Evolutionary conservation across 2,329 filamentous ascomycete genomes (phyloP).

Genomic region (Ascomycota sp.): DNA sequence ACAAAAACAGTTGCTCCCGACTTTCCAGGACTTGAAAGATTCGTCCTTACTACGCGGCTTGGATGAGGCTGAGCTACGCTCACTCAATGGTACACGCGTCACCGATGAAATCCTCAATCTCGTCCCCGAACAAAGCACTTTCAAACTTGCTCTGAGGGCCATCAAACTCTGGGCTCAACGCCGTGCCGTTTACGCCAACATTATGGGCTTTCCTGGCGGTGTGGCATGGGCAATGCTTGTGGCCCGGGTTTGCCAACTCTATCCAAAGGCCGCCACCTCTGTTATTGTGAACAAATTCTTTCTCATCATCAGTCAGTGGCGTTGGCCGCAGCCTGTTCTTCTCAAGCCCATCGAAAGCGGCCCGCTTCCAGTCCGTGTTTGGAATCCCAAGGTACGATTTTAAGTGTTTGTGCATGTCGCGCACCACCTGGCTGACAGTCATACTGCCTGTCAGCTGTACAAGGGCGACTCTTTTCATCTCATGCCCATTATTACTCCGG

Average conservation of each 20-base stretch:
- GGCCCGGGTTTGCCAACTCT: slow-evolving; percentile 85
- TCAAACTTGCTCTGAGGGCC: slow-evolving; percentile 70
- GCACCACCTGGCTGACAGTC: neutral
- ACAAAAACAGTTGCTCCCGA: slow-evolving; percentile 46
- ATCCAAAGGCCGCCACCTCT: slow-evolving; percentile 76
- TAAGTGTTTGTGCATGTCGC: too few relatives aligned
- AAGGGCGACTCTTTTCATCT: slow-evolving; percentile 65
- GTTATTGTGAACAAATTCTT: slow-evolving; percentile 91
- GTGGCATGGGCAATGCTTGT: slow-evolving; percentile 98
- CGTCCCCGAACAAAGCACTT: slow-evolving; percentile 77
- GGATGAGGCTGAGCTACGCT: slow-evolving; percentile 70
- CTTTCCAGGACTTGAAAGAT: slow-evolving; percentile 55
- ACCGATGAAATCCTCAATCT: slow-evolving; percentile 80
- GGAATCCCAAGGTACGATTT: slow-evolving; percentile 81
- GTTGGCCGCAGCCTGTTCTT: slow-evolving; percentile 83
- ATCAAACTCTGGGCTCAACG: slow-evolving; percentile 94
- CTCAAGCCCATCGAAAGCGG: slow-evolving; percentile 75
- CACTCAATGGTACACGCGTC: slow-evolving; percentile 83
- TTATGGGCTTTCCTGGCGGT: slow-evolving; percentile 89
- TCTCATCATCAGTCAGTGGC: slow-evolving; percentile 74
- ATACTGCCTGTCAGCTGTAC: slow-evolving; percentile 35
- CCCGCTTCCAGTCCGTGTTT: slow-evolving; percentile 63
- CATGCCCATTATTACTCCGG: slow-evolving; percentile 96
- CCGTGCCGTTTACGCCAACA: slow-evolving; percentile 84
- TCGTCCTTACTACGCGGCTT: slow-evolving; percentile 69